Evolutionary conservation across 441 rosid genomes (phyloP), one percentile per base, ranked within the genome.

Genomic region (Euphorbia schlechtendalii): DNA sequence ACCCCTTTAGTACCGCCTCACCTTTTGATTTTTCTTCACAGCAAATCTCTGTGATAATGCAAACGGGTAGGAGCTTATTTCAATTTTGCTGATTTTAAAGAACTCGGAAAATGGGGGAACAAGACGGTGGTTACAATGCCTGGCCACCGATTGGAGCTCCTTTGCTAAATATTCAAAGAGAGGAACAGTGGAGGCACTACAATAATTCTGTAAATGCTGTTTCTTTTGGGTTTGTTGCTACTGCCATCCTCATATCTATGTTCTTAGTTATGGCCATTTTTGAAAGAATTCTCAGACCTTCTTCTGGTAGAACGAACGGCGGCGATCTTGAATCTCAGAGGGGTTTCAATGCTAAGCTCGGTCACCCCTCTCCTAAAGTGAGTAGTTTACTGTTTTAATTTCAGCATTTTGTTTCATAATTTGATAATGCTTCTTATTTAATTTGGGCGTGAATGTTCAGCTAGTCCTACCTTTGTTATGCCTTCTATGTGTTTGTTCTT

Each of bases 221-320:
- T 56, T 94, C 98, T 13, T 91, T 94, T 77, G 98, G 99, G 7
- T 94, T 87, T 61, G 97, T 93, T 5, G 99, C 99, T 60, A 89
- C 99, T 40, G 99, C 99, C 63, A 84, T 94, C 71, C 94, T 94
- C 80, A 91, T 94, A 76, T 91, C 89, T 18, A 89, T 94, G 99
- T 94, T 94, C 84, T 81, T 94, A 63, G 83, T 86, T 63, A 91
- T 94, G 98, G 99, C 96, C 48, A 87, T 94, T 73, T 84, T 91
- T 40, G 99, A 94, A 74, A 82, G 83, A 60, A 80, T 94, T 65
- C 85, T 94, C 66, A 78, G 99, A 69, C 84, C 96, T 49, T 67
- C 89, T 0, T 21, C 27, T 21, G 14, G 14, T 20, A 68, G 80
- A 3, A 38, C 61, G 20, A 54, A 49, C 38, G 76, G 66, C 4